Base-by-base conservation (phyloP, 164 flowering plant genomes). In the Hamamelis virginiana region DNA sequence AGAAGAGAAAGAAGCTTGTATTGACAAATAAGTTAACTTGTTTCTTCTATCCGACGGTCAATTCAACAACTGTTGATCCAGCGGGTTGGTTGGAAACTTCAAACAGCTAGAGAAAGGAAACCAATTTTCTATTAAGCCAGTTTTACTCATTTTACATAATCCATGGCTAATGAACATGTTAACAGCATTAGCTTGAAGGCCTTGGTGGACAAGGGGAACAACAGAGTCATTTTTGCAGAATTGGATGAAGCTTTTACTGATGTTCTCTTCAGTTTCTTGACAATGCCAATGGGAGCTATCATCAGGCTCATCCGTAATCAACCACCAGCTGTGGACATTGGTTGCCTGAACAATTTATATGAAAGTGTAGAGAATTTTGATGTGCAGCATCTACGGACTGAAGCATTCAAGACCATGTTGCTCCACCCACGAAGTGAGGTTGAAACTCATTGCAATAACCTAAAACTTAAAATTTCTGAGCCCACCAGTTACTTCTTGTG, bases 201-300 rank as follows among this genome's bases (percentile, higher is more conserved):
- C 6, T 0, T 75, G 71, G 60, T 74, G 26, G 66, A 78, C 51
- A 48, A 65, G 43, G 66, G 55, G 38, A 75, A 47, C 0, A 62
- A 75, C 25, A 26, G 26, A 18, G 72, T 75, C 0, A 3, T 71
- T 3, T 67, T 66, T 59, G 72, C 53, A 0, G 72, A 67, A 28
- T 56, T 65, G 4, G 58, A 57, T 62, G 18, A 28, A 1, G 74
- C 71, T 23, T 71, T 75, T 23, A 63, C 67, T 10, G 74, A 75
- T 50, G 15, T 62, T 41, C 65, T 71, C 59, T 63, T 75, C 38
- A 51, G 72, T 60, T 75, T 75, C 64, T 58, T 75, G 69, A 75
- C 78, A n/a, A 19, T 66, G 23, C 74, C 78, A 1, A 46, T 75
- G 43, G 74, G 74, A 26, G 33, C 62, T 22, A 61, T 75, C 14